phyloP scores from a whole-genome alignment of 345 rosid genomes.

The Hibiscus mutabilis region DNA sequence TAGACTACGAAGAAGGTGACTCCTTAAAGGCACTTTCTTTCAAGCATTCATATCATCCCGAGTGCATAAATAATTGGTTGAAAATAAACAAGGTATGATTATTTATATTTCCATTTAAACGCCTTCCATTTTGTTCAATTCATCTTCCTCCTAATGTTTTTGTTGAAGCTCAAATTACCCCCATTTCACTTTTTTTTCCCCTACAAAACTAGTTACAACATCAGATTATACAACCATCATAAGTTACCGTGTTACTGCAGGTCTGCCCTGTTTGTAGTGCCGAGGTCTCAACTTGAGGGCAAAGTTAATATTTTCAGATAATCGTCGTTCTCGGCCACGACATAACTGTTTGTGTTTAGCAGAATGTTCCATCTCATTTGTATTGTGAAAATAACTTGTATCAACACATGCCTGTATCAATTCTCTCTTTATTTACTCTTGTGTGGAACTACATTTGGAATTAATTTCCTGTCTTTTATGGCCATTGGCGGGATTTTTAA shows the following conservation, averaged over 20 bases:
- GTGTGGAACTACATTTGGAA: neutral
- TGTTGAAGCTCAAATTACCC: no score
- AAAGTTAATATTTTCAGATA: conserved; percentile 30
- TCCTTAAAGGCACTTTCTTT: conserved; percentile 78
- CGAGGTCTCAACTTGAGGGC: conserved; percentile 64
- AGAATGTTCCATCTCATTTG: neutral
- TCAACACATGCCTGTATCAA: neutral
- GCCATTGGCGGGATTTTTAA: neutral
- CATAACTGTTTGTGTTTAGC: conserved; percentile 3
- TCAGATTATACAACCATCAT: no score
- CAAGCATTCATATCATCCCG: conserved; percentile 90
- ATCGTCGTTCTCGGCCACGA: neutral
- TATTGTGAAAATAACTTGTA: neutral
- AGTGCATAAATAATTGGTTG: conserved; percentile 93
- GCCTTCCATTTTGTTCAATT: neutral
- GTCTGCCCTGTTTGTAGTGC: conserved; percentile 82
- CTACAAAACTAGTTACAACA: no score
- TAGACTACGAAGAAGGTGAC: conserved; percentile 90
- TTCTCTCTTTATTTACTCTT: neutral
- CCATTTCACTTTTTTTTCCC: no score
- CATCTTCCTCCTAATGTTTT: no score
- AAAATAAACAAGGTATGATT: conserved; percentile 74
- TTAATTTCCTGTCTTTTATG: neutral
- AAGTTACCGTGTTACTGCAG: no score
- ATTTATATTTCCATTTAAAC: neutral